These are phyloP conservation scores for Moringa oleifera DNA, from an alignment of 345 rosid genomes.

Conservation along the genomic window DNA sequence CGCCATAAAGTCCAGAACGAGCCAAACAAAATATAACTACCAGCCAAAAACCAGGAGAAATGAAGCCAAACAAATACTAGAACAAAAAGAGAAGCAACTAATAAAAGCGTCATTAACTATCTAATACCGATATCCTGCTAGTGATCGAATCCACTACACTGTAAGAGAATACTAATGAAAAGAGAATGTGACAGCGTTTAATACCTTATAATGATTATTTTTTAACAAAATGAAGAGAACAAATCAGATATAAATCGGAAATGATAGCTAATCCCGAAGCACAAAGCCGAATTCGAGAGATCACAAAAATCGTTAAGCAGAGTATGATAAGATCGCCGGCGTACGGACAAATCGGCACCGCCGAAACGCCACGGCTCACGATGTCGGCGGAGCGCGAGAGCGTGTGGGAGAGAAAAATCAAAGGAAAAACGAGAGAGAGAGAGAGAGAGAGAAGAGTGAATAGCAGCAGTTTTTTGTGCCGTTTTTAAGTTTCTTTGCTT, in stretches of 20 bases:
- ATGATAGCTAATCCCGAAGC: constrained; percentile 2
- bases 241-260: not conserved
- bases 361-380: constrained; percentile 30
- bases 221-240: constrained; percentile 5
- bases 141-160: not conserved
- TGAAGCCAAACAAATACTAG: not conserved
- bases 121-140: constrained; percentile 1
- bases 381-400: constrained; percentile 41
- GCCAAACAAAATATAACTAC: not conserved
- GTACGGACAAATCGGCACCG: constrained; percentile 14
- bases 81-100: not conserved
- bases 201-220: constrained; percentile 13
- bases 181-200: not conserved
- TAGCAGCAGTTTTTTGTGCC: constrained; percentile 7
- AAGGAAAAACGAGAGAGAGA: not conserved
- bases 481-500: constrained; percentile 3
- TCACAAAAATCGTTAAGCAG: constrained; percentile 10
- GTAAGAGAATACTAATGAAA: no score
- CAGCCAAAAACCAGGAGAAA: not conserved
- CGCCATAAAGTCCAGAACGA: not conserved
- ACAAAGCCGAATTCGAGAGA: not conserved
- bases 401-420: constrained; percentile 17
- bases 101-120: not conserved
- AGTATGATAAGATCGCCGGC: constrained; percentile 5
- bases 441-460: not conserved